Evolutionary conservation across 2,329 filamentous ascomycete genomes (phyloP).

Genomic region (Chaetomium strumarium): DNA sequence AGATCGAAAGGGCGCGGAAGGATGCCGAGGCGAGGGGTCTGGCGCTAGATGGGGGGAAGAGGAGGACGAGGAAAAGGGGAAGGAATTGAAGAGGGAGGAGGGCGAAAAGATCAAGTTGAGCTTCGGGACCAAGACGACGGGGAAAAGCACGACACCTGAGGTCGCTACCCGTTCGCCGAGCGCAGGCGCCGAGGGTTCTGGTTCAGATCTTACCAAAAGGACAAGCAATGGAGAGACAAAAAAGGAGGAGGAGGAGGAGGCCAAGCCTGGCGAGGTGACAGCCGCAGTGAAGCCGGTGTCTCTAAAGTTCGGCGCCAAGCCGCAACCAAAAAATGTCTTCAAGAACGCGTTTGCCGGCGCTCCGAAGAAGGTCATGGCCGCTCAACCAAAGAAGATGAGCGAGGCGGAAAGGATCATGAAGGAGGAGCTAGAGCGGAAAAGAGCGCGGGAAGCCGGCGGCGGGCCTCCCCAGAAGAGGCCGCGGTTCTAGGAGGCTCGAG

Average conservation of each 20-base stretch:
- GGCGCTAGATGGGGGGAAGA: conserved; percentile 27
- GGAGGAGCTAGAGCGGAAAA: conserved; percentile 69
- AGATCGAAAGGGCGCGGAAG: conserved; percentile 70
- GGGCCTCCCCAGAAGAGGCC: conserved; percentile 49
- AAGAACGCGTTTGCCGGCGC: conserved; percentile 63
- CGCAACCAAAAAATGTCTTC: conserved; percentile 71
- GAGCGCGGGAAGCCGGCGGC: conserved; percentile 44
- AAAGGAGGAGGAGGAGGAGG: conserved; percentile 16
- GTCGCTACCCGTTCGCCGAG: conserved; percentile 1
- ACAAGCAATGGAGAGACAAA: conserved; percentile 6
- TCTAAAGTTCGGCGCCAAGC: conserved; percentile 59
- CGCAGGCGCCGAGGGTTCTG: not conserved
- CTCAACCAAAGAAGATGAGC: conserved; percentile 75
- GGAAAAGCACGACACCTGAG: conserved; percentile 12
- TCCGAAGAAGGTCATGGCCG: conserved; percentile 57
- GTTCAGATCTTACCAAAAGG: not conserved
- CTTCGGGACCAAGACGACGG: conserved; percentile 47
- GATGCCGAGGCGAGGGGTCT: conserved; percentile 44
- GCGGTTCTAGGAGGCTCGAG: conserved; percentile 31
- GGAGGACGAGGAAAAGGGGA: conserved; percentile 35
- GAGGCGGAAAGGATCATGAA: conserved; percentile 87
- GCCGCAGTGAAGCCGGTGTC: conserved; percentile 43
- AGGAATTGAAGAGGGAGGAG: conserved; percentile 54
- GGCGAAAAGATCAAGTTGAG: conserved; percentile 72
- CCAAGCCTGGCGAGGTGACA: conserved; percentile 11